These are phyloP conservation scores for Sonneratia caseolaris DNA, from an alignment of 345 rosid genomes.

Conservation along the genomic window DNA sequence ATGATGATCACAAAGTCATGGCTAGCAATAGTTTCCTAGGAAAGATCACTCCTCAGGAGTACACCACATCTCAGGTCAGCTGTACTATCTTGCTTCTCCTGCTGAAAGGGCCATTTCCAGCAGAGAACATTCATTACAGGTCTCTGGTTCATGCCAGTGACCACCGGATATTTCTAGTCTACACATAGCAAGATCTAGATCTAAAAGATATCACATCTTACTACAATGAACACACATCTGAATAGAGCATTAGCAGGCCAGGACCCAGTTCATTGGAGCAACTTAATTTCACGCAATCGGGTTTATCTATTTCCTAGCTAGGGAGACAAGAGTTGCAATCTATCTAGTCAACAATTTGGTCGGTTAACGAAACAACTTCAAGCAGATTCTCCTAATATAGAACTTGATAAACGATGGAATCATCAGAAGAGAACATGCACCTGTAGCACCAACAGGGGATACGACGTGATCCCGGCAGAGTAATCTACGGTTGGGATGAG, in stretches of 20 bases:
- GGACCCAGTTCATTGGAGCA: background rate
- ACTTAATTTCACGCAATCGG: background rate
- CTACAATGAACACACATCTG: background rate
- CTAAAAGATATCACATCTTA: background rate
- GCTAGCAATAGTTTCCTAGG: too few species aligned
- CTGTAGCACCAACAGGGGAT: slow-evolving; percentile 85
- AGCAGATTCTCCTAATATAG: background rate
- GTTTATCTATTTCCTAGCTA: background rate
- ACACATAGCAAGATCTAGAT: background rate
- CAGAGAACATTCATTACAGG: too few species aligned
- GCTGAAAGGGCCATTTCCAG: too few species aligned
- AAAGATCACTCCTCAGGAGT: too few species aligned
- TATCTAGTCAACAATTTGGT: background rate
- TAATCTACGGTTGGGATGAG: slow-evolving; percentile 86
- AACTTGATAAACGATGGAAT: background rate
- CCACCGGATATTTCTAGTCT: background rate
- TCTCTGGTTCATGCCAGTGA: background rate
- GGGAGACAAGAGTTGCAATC: background rate
- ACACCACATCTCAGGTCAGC: too few species aligned
- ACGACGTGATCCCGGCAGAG: slow-evolving; percentile 60
- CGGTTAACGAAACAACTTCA: background rate
- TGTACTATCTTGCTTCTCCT: too few species aligned
- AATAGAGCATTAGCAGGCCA: background rate
- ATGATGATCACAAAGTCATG: too few species aligned
- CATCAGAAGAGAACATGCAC: slow-evolving; percentile 19